Conservation (phyloP, 2,329 filamentous ascomycete species). For the Alternaria sp. region DNA sequence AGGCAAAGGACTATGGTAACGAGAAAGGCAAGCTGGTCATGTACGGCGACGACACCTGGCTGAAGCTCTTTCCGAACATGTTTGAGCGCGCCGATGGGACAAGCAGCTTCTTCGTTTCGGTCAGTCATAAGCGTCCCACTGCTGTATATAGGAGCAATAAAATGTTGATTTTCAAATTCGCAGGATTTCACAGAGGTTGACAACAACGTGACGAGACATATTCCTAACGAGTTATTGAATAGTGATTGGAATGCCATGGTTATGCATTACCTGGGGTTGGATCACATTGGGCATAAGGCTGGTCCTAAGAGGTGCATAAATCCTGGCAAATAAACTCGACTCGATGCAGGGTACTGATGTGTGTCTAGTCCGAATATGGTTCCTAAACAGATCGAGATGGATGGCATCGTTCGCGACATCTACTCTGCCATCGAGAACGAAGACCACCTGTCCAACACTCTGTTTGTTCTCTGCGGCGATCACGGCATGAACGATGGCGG, state of each 20-base stretch:
- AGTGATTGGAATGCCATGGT: constrained; percentile 93
- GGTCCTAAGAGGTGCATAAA: constrained; percentile 75
- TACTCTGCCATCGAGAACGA: constrained; percentile 78
- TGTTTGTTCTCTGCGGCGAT: constrained; percentile 89
- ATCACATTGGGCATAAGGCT: constrained; percentile 97
- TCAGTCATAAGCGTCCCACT: constrained; percentile 60
- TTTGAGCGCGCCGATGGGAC: constrained; percentile 92
- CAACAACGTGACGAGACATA: constrained; percentile 93
- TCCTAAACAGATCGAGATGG: constrained; percentile 95
- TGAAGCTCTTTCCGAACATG: constrained; percentile 91
- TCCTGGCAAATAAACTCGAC: too few species aligned
- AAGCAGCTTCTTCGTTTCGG: constrained; percentile 97
- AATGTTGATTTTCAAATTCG: constrained; percentile 37
- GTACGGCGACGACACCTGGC: constrained; percentile 98
- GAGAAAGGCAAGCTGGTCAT: constrained; percentile 76
- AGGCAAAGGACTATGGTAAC: constrained; percentile 61
- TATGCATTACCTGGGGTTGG: constrained; percentile 92
- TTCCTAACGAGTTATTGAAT: constrained; percentile 76
- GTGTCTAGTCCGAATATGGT: constrained; percentile 80
- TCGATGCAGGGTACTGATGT: constrained; percentile 14
- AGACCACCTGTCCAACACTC: constrained; percentile 75
- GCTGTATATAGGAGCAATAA: constrained; percentile 46
- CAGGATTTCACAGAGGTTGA: constrained; percentile 98
- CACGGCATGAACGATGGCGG: constrained; percentile 99
- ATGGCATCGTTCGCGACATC: constrained; percentile 77